These are phyloP conservation scores for Pulveroboletus sp. DNA, from an alignment of 768 basidiomycete species.

Conservation along the genomic window DNA sequence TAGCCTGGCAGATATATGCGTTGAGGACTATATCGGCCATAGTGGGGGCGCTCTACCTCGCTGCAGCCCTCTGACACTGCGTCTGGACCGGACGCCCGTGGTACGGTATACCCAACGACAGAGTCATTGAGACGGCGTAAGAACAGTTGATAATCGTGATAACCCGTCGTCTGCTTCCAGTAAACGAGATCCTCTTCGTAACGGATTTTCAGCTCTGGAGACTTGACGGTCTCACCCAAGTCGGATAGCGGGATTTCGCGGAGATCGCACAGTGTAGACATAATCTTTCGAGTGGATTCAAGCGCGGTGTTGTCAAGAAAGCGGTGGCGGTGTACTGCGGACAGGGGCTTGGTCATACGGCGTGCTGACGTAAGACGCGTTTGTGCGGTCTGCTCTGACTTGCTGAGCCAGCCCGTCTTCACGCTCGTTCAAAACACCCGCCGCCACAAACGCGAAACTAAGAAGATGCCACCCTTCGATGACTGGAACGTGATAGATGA, in stretches of 20 bases:
- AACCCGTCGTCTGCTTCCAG: slow-evolving; percentile 75
- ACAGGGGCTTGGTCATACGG: slow-evolving; percentile 18
- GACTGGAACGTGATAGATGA: slow-evolving; percentile 80
- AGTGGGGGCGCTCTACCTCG: slow-evolving; percentile 18
- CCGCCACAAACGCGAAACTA: neutral
- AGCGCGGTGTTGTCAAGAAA: too few relatives aligned
- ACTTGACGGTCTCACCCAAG: slow-evolving; percentile 8
- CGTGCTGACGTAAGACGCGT: slow-evolving; percentile 26
- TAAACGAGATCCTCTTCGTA: slow-evolving; percentile 65
- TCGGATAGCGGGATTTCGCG: slow-evolving; percentile 30
- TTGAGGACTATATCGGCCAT: neutral
- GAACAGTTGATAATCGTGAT: slow-evolving; percentile 70
- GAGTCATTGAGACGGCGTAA: slow-evolving; percentile 72
- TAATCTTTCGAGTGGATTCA: too few relatives aligned
- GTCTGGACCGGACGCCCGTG: slow-evolving; percentile 27
- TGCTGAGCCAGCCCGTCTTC: neutral
- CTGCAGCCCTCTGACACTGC: slow-evolving; percentile 1
- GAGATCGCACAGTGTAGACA: slow-evolving; percentile 22
- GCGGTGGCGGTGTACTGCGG: too few relatives aligned
- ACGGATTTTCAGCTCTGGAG: slow-evolving; percentile 55
- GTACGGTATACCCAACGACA: slow-evolving; percentile 62
- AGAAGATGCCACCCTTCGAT: slow-evolving; percentile 62
- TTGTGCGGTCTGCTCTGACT: slow-evolving; percentile 4
- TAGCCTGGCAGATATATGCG: slow-evolving; percentile 36
- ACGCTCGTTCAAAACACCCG: neutral